A percentile compares a stretch with the other conserved stretches of the same genome.
Evolutionary conservation across 202 grass and related monocot genomes (phyloP).

Genomic region (Zoysia matrella): DNA sequence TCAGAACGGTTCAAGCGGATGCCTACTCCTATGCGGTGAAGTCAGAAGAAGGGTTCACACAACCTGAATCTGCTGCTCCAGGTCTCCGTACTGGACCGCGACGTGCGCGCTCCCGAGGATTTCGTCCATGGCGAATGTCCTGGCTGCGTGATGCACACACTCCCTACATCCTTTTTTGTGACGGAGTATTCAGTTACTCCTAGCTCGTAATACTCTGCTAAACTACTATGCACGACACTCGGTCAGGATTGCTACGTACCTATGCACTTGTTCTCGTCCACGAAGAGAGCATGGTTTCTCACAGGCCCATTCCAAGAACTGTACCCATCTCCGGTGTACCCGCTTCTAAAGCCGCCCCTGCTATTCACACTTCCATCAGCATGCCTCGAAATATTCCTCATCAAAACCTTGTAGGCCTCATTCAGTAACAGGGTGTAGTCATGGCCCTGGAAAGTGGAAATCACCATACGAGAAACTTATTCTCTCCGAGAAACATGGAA

Average conservation of each 20-base stretch:
- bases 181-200: background rate
- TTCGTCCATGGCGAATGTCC: conserved; percentile 47
- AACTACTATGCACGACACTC: background rate
- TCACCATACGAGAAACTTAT: conserved; percentile 6
- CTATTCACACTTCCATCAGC: conserved; percentile 24
- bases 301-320: conserved; percentile 71
- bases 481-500: background rate
- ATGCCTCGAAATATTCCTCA: conserved; percentile 39
- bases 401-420: conserved; percentile 63
- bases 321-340: conserved; percentile 57
- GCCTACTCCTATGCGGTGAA: background rate
- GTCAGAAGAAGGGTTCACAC: background rate
- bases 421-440: conserved; percentile 64
- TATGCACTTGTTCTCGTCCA: conserved; percentile 80
- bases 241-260: conserved; percentile 35
- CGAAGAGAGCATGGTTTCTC: conserved; percentile 64
- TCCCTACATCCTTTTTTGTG: conserved; percentile 49
- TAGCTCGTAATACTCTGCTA: background rate
- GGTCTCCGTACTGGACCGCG: conserved; percentile 60
- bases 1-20: no score
- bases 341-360: conserved; percentile 17
- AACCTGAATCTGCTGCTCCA: conserved; percentile 61
- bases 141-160: conserved; percentile 53
- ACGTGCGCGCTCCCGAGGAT: background rate
- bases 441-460: conserved; percentile 55